phyloP scores from a whole-genome alignment of 2,329 filamentous ascomycete genomes.

The Hypoxylon sp. region DNA sequence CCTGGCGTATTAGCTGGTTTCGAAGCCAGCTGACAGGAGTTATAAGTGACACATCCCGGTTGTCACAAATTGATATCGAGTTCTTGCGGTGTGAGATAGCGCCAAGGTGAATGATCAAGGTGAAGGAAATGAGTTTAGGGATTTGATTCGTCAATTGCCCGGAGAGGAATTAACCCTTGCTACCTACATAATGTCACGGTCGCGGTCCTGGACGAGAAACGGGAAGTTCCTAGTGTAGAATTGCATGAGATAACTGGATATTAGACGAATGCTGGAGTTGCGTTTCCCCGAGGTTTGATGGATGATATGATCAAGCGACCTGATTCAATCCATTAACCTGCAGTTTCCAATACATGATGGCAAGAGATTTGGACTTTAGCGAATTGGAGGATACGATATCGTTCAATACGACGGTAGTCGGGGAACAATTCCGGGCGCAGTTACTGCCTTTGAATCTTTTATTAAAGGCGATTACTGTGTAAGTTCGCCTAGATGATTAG shows the following conservation, averaged over 20 bases:
- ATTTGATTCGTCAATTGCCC: conserved; percentile 31
- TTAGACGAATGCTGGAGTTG: conserved; percentile 12
- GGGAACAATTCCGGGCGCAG: conserved; percentile 21
- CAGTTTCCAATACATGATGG: conserved; percentile 10
- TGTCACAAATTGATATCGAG: conserved; percentile 13
- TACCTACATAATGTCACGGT: conserved; percentile 14
- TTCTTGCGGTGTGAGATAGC: conserved; percentile 45
- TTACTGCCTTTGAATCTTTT: conserved; percentile 7
- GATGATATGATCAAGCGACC: conserved; percentile 18
- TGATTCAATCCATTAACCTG: conserved; percentile 9
- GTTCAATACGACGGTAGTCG: conserved; percentile 22
- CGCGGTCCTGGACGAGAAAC: conserved; percentile 16
- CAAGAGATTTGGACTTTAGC: conserved; percentile 15
- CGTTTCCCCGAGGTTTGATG: conserved; percentile 1
- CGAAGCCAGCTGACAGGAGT: neutral
- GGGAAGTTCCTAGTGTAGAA: conserved; percentile 6
- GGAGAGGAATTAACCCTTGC: conserved; percentile 32
- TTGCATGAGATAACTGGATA: conserved; percentile 15
- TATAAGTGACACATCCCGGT: conserved; percentile 7
- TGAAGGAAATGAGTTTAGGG: conserved; percentile 25
- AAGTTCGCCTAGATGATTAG: neutral
- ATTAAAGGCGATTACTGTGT: conserved; percentile 6
- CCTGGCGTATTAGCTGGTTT: conserved; percentile 1
- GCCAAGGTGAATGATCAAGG: conserved; percentile 40
- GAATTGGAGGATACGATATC: conserved; percentile 16